Conservation (phyloP, 2,329 filamentous ascomycete species). For the Podosphaera fusca region DNA sequence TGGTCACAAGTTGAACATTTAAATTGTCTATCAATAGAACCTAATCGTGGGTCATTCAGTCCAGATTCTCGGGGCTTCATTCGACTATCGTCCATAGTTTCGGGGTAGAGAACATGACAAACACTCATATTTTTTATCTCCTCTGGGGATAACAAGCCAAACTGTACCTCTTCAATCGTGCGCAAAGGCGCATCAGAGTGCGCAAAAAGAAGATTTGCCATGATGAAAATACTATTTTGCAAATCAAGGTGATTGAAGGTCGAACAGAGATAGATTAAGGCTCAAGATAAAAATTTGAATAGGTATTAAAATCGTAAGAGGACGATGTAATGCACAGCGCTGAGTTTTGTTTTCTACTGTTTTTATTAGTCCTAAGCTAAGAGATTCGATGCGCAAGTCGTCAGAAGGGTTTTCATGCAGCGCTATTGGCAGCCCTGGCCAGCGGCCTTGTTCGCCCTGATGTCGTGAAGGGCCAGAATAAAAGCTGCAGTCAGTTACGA, state of each 20-base stretch:
- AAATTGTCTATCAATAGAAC: slow-evolving; percentile 87
- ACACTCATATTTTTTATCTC: slow-evolving; percentile 99
- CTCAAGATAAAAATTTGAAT: slow-evolving; percentile 8
- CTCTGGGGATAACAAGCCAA: slow-evolving; percentile 88
- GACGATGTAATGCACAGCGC: slow-evolving; percentile 1
- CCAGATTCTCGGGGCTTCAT: slow-evolving; percentile 76
- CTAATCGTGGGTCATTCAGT: slow-evolving; percentile 84
- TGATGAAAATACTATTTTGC: slow-evolving; percentile 23
- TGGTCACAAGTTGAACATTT: slow-evolving; percentile 94
- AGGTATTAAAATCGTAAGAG: slow-evolving; percentile 3
- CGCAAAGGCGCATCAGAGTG: slow-evolving; percentile 90
- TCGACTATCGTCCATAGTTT: slow-evolving; percentile 95
- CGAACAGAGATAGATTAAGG: slow-evolving; percentile 5
- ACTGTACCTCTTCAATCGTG: slow-evolving; percentile 97
- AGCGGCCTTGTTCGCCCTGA: slow-evolving; percentile 11
- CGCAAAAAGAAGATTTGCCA: slow-evolving; percentile 81
- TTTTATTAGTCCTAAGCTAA: slow-evolving; percentile 3
- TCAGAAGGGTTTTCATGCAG: slow-evolving; percentile 2
- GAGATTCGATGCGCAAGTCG: slow-evolving; percentile 9
- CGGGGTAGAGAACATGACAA: slow-evolving; percentile 86
- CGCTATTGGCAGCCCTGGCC: slow-evolving; percentile 15
- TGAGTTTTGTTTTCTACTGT: neutral
- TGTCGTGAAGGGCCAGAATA: slow-evolving; percentile 7
- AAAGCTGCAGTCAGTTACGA: slow-evolving; percentile 10
- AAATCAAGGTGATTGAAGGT: slow-evolving; percentile 2